These are phyloP conservation scores for Leptodontidium sp. DNA, from an alignment of 2,329 filamentous ascomycete species.

Conservation along the genomic window DNA sequence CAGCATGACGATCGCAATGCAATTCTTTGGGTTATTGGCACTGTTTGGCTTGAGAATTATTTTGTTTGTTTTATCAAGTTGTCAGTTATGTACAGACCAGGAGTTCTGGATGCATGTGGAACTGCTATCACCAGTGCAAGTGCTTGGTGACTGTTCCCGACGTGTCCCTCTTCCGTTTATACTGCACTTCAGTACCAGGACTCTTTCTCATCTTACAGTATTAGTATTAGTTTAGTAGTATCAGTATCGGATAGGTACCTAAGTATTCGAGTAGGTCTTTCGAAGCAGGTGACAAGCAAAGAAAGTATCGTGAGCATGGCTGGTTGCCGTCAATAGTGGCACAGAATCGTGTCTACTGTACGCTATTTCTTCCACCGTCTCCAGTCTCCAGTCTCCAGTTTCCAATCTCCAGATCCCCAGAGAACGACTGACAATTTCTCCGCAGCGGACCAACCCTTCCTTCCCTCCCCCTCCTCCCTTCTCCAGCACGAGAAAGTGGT, in stretches of 20 bases:
- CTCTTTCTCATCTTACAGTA: neutral
- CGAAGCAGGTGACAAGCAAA: neutral
- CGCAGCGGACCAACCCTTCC: conserved; percentile 6
- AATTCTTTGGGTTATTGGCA: neutral
- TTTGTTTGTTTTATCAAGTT: too few species aligned
- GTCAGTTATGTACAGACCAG: too few species aligned
- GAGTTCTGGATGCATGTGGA: neutral
- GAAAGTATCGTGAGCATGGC: neutral
- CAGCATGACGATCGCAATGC: neutral
- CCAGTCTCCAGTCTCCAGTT: neutral
- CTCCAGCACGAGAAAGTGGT: neutral
- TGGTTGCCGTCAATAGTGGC: neutral
- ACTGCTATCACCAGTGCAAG: neutral
- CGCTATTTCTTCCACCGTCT: conserved; percentile 2
- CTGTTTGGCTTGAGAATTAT: too few species aligned
- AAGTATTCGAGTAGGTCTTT: neutral
- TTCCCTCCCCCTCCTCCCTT: neutral
- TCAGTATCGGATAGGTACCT: neutral
- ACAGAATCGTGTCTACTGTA: neutral
- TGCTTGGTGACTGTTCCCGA: neutral
- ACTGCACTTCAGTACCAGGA: neutral
- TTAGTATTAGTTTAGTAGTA: neutral
- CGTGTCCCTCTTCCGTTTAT: neutral
- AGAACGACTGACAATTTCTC: neutral
- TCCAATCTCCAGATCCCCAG: conserved; percentile 17